These are phyloP conservation scores for Laburnicola sp. DNA, from an alignment of 2,329 filamentous ascomycete species.

Conservation along the genomic window DNA sequence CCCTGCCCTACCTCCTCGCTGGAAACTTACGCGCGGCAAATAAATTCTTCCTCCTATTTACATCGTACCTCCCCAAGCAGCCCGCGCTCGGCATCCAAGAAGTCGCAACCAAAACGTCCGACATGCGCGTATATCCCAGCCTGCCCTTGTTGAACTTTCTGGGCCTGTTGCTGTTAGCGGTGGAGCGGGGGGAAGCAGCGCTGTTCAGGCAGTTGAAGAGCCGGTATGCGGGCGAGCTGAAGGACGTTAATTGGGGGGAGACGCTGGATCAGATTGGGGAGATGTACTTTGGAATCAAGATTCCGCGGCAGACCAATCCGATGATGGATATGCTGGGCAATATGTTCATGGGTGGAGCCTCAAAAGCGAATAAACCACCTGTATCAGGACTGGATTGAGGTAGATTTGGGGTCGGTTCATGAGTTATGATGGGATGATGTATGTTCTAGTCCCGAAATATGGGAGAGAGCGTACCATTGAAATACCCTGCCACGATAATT, in stretches of 20 bases:
- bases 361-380: slow-evolving; percentile 50
- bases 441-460: slow-evolving; percentile 2
- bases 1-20: slow-evolving; percentile 87
- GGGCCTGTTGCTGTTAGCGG: slow-evolving; percentile 76
- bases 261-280: slow-evolving; percentile 85
- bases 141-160: slow-evolving; percentile 96
- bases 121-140: slow-evolving; percentile 82
- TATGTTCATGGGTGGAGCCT: slow-evolving; percentile 75
- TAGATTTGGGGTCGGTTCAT: neutral
- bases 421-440: slow-evolving; percentile 12
- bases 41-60: slow-evolving; percentile 77
- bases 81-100: slow-evolving; percentile 74
- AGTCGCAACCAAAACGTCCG: slow-evolving; percentile 72
- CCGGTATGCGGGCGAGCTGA: slow-evolving; percentile 79
- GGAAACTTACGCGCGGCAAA: slow-evolving; percentile 91
- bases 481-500: too few species aligned
- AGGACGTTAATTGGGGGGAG: slow-evolving; percentile 77
- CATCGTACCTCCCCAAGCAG: slow-evolving; percentile 64
- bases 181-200: slow-evolving; percentile 77
- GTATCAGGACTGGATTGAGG: slow-evolving; percentile 43
- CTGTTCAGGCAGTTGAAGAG: slow-evolving; percentile 78
- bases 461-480: neutral
- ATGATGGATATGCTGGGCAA: slow-evolving; percentile 98
- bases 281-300: slow-evolving; percentile 93
- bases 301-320: slow-evolving; percentile 86